Evolutionary conservation across 495 filamentous ascomycete genomes (phyloP).

Genomic region (Aspergillus ostianus): DNA sequence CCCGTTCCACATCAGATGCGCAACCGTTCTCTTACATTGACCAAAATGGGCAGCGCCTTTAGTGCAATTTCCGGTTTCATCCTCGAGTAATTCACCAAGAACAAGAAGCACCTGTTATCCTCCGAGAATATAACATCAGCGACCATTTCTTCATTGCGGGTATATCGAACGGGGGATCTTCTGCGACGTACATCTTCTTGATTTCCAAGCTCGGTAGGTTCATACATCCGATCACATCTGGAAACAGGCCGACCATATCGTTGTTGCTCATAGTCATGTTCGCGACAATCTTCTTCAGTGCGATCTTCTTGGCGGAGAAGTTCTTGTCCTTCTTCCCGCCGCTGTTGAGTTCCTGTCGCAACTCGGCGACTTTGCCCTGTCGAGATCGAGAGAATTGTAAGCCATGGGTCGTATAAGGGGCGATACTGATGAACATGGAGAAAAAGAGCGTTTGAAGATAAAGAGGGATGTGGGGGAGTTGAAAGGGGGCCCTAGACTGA

Average conservation of each 20-base stretch:
- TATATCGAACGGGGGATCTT: background rate
- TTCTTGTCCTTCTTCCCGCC: conserved; percentile 99
- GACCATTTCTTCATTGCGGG: conserved; percentile 10
- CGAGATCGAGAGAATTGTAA: conserved; percentile 38
- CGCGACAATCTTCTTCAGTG: conserved; percentile 98
- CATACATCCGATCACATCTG: conserved; percentile 95
- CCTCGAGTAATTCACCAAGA: conserved; percentile 93
- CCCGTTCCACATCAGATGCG: conserved; percentile 8
- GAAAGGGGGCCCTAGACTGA: background rate
- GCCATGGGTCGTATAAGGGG: conserved; percentile 33
- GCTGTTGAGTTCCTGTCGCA: conserved; percentile 89
- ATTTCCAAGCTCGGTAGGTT: conserved; percentile 90
- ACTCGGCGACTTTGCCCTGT: conserved; percentile 98
- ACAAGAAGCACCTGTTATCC: conserved; percentile 83
- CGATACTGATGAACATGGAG: conserved; percentile 32
- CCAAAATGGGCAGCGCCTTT: conserved; percentile 84
- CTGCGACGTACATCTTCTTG: conserved; percentile 88
- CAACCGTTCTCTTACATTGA: conserved; percentile 59
- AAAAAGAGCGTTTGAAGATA: conserved; percentile 1
- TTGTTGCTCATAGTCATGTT: conserved; percentile 99
- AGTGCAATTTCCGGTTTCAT: conserved; percentile 93
- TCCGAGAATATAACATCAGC: conserved; percentile 20
- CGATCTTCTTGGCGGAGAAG: conserved; percentile 93
- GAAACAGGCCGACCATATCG: conserved; percentile 97
- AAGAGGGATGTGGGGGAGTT: conserved; percentile 4